Conservation (phyloP, 176 grass and related monocot species). For the Zizania latifolia region DNA sequence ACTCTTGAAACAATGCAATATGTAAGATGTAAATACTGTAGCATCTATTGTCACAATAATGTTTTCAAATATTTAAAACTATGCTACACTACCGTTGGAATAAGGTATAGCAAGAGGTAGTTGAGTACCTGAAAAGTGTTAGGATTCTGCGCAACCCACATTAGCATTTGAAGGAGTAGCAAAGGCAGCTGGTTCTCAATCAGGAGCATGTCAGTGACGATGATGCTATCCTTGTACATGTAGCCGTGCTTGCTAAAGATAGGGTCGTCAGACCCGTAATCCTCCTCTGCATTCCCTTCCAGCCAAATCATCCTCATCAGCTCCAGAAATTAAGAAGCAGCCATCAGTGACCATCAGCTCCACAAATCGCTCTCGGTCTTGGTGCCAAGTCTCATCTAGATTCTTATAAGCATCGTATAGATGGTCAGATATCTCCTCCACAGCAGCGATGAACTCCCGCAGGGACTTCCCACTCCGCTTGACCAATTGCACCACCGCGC, state of each 20-base stretch:
- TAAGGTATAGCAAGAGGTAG: too few species aligned
- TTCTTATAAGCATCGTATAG: slow-evolving; percentile 22
- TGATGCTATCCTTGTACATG: slow-evolving; percentile 2
- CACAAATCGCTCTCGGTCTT: slow-evolving; percentile 26
- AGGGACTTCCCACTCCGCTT: slow-evolving; percentile 12
- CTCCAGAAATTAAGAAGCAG: slow-evolving; percentile 62
- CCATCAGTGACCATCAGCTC: slow-evolving; percentile 49
- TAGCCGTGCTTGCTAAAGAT: slow-evolving; percentile 39
- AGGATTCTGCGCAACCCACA: too few species aligned
- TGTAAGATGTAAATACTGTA: too few species aligned
- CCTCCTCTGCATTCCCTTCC: background rate
- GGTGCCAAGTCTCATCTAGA: slow-evolving; percentile 31
- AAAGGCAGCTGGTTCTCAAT: slow-evolving; percentile 52
- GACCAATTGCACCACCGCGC: slow-evolving; percentile 31
- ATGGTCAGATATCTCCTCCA: slow-evolving; percentile 6
- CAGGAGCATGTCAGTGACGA: slow-evolving; percentile 34
- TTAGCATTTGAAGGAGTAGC: background rate
- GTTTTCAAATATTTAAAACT: too few species aligned
- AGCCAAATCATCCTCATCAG: background rate
- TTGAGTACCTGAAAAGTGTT: too few species aligned
- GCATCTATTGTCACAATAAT: too few species aligned
- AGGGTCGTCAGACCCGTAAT: slow-evolving; percentile 41
- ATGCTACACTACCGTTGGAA: too few species aligned
- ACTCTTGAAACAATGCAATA: too few species aligned
- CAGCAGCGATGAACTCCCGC: slow-evolving; percentile 4